These are phyloP conservation scores for Coriaria nepalensis DNA, from an alignment of 306 rosid genomes.

Conservation along the genomic window DNA sequence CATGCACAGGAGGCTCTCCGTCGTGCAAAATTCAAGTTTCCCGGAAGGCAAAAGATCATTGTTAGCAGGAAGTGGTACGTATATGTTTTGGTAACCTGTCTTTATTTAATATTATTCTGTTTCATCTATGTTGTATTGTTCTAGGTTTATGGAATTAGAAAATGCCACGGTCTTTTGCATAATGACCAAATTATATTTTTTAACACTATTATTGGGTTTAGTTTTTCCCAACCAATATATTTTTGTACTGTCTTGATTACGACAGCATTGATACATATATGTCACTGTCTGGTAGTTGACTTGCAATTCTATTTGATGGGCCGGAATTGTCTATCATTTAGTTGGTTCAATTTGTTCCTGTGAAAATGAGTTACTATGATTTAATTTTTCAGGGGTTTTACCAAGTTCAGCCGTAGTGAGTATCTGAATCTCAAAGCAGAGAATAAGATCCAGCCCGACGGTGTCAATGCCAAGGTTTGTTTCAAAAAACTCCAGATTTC, in stretches of 20 bases:
- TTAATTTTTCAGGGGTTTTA: constrained; percentile 54
- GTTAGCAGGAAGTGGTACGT: constrained; percentile 65
- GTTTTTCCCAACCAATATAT: too few relatives aligned
- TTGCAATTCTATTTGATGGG: too few relatives aligned
- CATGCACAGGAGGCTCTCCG: constrained; percentile 74
- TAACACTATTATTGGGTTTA: too few relatives aligned
- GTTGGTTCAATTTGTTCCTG: not conserved
- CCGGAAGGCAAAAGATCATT: constrained; percentile 67
- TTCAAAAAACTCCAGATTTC: not conserved
- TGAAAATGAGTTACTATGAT: not conserved
- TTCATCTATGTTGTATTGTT: too few relatives aligned
- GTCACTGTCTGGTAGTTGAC: too few relatives aligned
- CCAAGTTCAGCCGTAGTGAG: constrained; percentile 48
- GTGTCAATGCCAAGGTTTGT: constrained; percentile 74
- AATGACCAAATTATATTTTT: too few relatives aligned
- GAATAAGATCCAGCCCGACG: constrained; percentile 52
- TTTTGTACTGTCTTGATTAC: too few relatives aligned
- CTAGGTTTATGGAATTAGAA: too few relatives aligned
- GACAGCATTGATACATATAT: too few relatives aligned
- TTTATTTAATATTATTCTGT: not conserved
- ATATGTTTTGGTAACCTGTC: not conserved
- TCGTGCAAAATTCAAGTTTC: constrained; percentile 69
- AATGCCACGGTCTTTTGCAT: too few relatives aligned
- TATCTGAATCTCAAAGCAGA: constrained; percentile 53
- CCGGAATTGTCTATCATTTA: too few relatives aligned